Evolutionary conservation across 179 eudicot genomes (phyloP).

Genomic region (Monotropa hypopitys): DNA sequence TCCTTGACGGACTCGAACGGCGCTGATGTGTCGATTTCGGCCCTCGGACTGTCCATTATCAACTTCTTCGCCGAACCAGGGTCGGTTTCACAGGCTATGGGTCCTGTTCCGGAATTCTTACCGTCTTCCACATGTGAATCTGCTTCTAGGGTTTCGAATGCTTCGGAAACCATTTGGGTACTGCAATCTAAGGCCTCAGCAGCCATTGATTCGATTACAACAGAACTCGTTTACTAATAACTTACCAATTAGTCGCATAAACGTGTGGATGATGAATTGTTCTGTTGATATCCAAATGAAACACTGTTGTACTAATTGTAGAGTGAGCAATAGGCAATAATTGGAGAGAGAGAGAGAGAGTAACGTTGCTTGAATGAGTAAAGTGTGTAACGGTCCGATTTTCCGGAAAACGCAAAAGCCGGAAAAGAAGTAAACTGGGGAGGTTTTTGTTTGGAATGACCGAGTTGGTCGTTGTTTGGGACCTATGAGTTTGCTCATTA

Average conservation of each 20-base stretch:
- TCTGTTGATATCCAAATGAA: background rate
- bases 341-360: background rate
- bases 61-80: slow-evolving; percentile 10
- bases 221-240: background rate
- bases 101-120: background rate
- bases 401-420: background rate
- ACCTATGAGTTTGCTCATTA: too few species aligned
- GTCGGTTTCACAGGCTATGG: background rate
- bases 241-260: background rate
- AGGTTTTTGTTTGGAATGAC: too few species aligned
- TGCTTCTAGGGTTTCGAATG: slow-evolving; percentile 6
- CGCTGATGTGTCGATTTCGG: slow-evolving; percentile 90
- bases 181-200: background rate
- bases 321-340: background rate
- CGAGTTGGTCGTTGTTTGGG: too few species aligned
- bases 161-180: slow-evolving; percentile 2
- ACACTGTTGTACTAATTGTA: background rate
- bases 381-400: slow-evolving; percentile 6
- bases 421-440: background rate
- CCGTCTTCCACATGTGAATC: background rate
- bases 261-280: background rate
- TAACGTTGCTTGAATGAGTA: background rate
- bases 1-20: slow-evolving; percentile 94
- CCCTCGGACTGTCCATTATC: slow-evolving; percentile 12
- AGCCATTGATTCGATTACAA: background rate